Base-by-base conservation (phyloP, 2,329 filamentous ascomycete species). In the Lecanicillium sp. region DNA sequence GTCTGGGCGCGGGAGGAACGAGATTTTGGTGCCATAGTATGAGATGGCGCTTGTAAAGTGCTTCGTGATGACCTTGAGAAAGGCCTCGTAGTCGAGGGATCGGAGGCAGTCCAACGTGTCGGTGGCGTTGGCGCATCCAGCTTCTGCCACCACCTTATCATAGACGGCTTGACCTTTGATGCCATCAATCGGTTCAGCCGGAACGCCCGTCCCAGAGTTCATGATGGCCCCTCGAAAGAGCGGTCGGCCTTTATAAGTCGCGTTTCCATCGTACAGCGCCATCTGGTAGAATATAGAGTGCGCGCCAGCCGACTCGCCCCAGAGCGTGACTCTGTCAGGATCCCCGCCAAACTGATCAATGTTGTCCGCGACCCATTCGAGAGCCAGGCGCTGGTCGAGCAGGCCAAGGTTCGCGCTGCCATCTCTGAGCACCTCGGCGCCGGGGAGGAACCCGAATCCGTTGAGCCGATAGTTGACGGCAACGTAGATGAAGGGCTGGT, bases 1-100 rank as follows among this genome's bases (percentile, higher is more conserved):
- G 47, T 85, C 81, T 0, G 80, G 82, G 0, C 81, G 75, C 13
- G 80, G 82, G 0, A 85, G 59, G 50, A 84, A 86, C 1, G 78
- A 78, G 0, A 86, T 25, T 11, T 25, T 63, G 4, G 80, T 73
- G n/a, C 86, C 63, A 0, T 77, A 78, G 43, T 57, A 67, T 59
- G 83, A 85, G 31, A 72, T 70, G 5, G 84, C 53, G 32, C 85
- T 60, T 0, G 71, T 70, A 0, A 82, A 80, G 1, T 85, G 78
- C 1, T 77, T 76, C 53, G 80, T 83, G 1, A 68, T 70, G 0
- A 83, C 80, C 35, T 71, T 62, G 15, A 84, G 65, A 43, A 80
- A 71, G 2, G 59, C 66, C 3, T 32, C 36, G 6, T 35, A 34
- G 7, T 22, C 14, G 12, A 15, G 12, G 11, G 6, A 22, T 13